These are phyloP conservation scores for Solanum hybrid DNA, from an alignment of 305 asterid species.

Conservation along the genomic window DNA sequence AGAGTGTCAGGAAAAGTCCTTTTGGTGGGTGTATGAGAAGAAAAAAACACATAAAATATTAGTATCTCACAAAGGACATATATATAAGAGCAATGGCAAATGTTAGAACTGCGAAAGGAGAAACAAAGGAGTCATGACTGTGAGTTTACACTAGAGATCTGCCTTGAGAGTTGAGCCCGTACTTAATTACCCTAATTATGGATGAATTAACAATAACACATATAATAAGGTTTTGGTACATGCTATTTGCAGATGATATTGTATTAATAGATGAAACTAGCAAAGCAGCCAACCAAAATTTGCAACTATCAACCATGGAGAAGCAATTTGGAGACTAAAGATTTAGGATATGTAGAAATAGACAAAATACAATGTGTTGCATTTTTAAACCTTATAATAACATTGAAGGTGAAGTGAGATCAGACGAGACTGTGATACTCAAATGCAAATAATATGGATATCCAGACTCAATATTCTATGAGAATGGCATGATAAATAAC, in stretches of 20 bases:
- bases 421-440: neutral
- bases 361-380: neutral
- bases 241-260: neutral
- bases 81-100: neutral
- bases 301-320: neutral
- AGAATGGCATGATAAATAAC: neutral
- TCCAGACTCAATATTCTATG: neutral
- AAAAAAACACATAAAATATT: neutral
- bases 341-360: neutral
- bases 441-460: neutral
- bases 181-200: neutral
- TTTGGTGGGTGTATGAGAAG: neutral
- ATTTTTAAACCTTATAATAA: neutral
- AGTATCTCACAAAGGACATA: neutral
- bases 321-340: neutral
- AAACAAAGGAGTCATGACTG: neutral
- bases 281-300: neutral
- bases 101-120: neutral
- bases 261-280: neutral
- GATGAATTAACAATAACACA: neutral
- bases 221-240: neutral
- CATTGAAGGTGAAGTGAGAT: neutral
- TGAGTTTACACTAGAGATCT: neutral
- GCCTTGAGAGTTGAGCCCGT: neutral
- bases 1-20: neutral